Base-by-base conservation (phyloP, 257 asterid species). In the Solanum chiquidenum region DNA sequence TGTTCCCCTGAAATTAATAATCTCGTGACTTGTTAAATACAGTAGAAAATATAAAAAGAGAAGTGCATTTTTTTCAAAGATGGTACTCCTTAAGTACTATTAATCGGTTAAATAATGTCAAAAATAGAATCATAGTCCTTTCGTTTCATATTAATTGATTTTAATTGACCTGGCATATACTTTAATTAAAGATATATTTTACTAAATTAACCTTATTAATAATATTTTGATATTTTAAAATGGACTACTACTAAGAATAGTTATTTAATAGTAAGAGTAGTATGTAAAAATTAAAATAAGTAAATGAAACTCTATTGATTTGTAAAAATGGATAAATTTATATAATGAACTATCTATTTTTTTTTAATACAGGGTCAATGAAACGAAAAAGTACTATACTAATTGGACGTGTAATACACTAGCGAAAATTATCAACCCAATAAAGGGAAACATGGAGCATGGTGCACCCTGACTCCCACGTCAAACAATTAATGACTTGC, bases 401-500 rank as follows among this genome's bases (percentile, higher is more conserved):
- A 80, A 80, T 27, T 80, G 27, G 35, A 16, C 35, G 38, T 46
- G 68, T 80, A 42, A 80, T 9, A 21, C 18, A 46, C 4, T 29
- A 5, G 5, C 1, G 44, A 82, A 68, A 82, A 82, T 46, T 55
- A 38, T 21, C 83, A 86, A 40, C 72, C 89, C 74, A 13, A 35
- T 27, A 40, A n/a, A 11, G 35, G 49, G 89, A 82, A 89, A 88
- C 77, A 75, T 12, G 44, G 66, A 29, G 69, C 87, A 76, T 76
- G 79, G 64, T 87, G 87, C 69, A 35, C 80, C 83, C 89, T 66
- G 87, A 86, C 84, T 85, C 89, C 62, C 37, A 88, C 66, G 82
- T 42, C 87, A 9, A 29, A 40, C 88, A 49, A 84, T 89, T 87
- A 89, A 89, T 86, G 86, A 42, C 49, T 73, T 69, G 66, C 91